Percentiles rank a stretch among this genome's conserved stretches.
Evolutionary conservation across 2,329 filamentous ascomycete species (phyloP).

Genomic region (Alternaria panax): DNA sequence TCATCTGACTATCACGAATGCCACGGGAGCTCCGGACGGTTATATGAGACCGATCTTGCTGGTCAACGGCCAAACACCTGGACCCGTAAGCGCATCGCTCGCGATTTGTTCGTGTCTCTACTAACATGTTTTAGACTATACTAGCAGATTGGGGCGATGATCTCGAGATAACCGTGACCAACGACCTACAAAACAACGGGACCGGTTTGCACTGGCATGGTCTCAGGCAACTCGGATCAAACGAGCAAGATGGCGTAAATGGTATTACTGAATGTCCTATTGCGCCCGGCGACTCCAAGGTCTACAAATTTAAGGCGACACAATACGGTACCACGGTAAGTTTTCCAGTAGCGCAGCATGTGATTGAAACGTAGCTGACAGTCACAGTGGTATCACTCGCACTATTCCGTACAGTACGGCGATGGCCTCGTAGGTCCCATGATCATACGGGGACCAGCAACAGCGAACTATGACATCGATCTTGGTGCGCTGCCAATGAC

Average conservation of each 20-base stretch:
- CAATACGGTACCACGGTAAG: constrained; percentile 46
- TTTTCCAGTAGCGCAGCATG: background rate
- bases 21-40: constrained; percentile 57
- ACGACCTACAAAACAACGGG: constrained; percentile 52
- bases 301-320: constrained; percentile 46
- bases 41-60: constrained; percentile 50
- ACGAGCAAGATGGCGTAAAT: constrained; percentile 56
- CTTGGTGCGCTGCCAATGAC: constrained; percentile 51
- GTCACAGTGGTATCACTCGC: constrained; percentile 56
- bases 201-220: constrained; percentile 63
- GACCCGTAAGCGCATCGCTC: constrained; percentile 50
- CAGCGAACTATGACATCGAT: constrained; percentile 54
- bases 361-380: constrained; percentile 36
- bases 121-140: constrained; percentile 49
- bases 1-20: constrained; percentile 54
- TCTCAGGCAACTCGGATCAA: constrained; percentile 52
- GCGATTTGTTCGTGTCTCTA: background rate
- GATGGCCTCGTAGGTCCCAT: constrained; percentile 53
- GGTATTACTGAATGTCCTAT: constrained; percentile 72
- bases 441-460: constrained; percentile 52
- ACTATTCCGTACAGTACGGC: constrained; percentile 54
- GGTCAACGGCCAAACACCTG: constrained; percentile 58
- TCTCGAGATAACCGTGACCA: constrained; percentile 50
- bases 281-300: constrained; percentile 59
- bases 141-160: constrained; percentile 53